phyloP scores from a whole-genome alignment of 139 green algal genomes.

The Chlorella vulgaris region DNA sequence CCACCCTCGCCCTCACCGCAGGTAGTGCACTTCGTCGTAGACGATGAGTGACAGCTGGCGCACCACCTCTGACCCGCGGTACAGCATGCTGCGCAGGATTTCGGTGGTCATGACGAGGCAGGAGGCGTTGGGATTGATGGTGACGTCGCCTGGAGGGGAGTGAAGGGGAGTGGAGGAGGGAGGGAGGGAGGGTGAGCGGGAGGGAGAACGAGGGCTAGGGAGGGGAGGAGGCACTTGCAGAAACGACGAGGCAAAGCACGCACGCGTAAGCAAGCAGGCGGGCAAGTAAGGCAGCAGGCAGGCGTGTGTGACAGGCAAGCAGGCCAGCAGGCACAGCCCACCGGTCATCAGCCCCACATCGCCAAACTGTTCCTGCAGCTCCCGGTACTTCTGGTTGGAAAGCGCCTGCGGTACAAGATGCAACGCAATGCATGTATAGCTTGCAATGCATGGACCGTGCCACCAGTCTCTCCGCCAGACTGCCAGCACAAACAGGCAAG shows the following conservation, averaged over 20 bases:
- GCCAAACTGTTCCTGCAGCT: conserved; percentile 77
- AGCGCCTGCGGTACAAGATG: conserved; percentile 50
- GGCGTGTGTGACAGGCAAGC: no score
- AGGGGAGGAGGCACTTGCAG: no score
- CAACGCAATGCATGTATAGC: no score
- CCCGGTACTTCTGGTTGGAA: conserved; percentile 87
- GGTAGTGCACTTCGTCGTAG: conserved; percentile 77
- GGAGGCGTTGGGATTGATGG: conserved; percentile 77
- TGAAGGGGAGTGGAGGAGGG: neutral
- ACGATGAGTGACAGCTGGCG: conserved; percentile 66
- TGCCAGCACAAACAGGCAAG: no score
- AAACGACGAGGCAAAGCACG: no score
- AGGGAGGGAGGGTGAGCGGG: neutral
- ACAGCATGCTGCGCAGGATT: conserved; percentile 88
- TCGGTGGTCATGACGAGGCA: conserved; percentile 93
- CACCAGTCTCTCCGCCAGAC: no score
- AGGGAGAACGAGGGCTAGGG: neutral
- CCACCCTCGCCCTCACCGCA: conserved; percentile 26
- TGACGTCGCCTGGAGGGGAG: conserved; percentile 70
- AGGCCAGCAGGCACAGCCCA: neutral
- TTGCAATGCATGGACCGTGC: no score
- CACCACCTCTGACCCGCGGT: conserved; percentile 75
- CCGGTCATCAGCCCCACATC: conserved; percentile 83
- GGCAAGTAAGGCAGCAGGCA: neutral
- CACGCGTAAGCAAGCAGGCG: neutral